Conservation (phyloP, 345 rosid genomes). For the Heritiera littoralis region DNA sequence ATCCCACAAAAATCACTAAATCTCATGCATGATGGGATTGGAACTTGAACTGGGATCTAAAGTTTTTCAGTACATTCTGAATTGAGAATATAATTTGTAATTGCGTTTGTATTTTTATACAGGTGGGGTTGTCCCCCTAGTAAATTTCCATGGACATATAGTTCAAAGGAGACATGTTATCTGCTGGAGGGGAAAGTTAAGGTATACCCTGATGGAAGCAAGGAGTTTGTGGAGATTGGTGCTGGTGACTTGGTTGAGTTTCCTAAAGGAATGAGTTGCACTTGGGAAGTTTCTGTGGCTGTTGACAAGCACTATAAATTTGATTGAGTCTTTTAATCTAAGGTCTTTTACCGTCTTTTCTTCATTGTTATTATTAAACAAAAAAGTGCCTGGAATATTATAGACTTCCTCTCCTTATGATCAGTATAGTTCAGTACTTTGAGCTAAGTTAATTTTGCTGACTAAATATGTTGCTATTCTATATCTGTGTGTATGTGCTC, state of each 20-base stretch:
- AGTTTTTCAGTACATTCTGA: no score
- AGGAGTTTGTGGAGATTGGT: conserved; percentile 65
- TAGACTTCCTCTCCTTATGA: neutral
- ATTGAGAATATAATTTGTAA: no score
- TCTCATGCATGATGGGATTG: no score
- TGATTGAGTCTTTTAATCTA: conserved; percentile 31
- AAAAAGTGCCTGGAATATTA: no score
- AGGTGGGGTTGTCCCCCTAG: conserved; percentile 98
- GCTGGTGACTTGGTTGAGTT: conserved; percentile 84
- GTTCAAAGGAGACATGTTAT: conserved; percentile 72
- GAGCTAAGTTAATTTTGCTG: neutral
- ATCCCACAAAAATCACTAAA: no score
- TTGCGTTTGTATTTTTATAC: neutral
- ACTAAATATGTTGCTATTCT: neutral
- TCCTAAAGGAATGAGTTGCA: conserved; percentile 93
- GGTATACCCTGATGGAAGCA: conserved; percentile 73
- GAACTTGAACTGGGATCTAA: no score
- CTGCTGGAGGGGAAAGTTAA: conserved; percentile 75
- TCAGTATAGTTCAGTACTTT: neutral
- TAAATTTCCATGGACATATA: conserved; percentile 89
- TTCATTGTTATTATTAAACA: no score
- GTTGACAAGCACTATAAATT: conserved; percentile 90
- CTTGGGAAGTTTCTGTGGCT: conserved; percentile 86
- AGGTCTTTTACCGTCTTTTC: neutral
- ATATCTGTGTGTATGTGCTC: no score